Base-by-base conservation (phyloP, 192 early-diverging fungal species). In the Endogone sp. region DNA sequence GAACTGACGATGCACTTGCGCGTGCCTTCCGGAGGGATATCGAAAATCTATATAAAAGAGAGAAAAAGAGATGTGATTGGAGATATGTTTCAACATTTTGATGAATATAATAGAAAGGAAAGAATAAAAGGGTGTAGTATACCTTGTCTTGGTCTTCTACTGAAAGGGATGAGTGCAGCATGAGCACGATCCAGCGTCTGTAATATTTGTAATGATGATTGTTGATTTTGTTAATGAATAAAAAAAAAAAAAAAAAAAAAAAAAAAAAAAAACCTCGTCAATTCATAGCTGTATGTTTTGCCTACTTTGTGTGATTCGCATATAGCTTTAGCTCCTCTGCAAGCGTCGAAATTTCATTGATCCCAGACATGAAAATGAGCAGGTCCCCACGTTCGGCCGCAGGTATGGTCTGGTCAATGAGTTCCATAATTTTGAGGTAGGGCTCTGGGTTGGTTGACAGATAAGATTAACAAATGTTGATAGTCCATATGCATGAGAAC, bases 131-230 rank as follows among this genome's bases (percentile, higher is more conserved):
- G 16, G 37, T 49, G 23, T 25, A 16, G 20, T 55, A n/a, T 29
- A 75, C 82, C 66, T 91, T 90, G 37, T 90, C 89, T 65, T 90
- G 89, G 31, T 90, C 88, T 55, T 73, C 74, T 3, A 90, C 80
- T 2, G 89, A 83, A 55, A 90, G 59, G 4, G 85, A 77, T 32
- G 82, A 85, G 77, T 90, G 89, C 16, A 90, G 74, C 71, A 79
- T 76, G 31, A 90, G 66, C 24, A 91, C 77, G 59, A 91, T 86
- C 85, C 87, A 90, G 49, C 76, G 74, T 67, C 84, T 89, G 62
- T 59, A 44, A 79, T 8, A 29, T 60, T 3, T 49, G 28, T 22
- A 62, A 49, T 6, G 9, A 49, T 49, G 16, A 16, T 49, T 16
- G 16, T 11, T 49, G 16, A 49, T 49, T 49, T n/a, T n/a, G n/a